These are phyloP conservation scores for Aegilops tauschii DNA, from an alignment of 176 grass and related monocot genomes.

Conservation along the genomic window DNA sequence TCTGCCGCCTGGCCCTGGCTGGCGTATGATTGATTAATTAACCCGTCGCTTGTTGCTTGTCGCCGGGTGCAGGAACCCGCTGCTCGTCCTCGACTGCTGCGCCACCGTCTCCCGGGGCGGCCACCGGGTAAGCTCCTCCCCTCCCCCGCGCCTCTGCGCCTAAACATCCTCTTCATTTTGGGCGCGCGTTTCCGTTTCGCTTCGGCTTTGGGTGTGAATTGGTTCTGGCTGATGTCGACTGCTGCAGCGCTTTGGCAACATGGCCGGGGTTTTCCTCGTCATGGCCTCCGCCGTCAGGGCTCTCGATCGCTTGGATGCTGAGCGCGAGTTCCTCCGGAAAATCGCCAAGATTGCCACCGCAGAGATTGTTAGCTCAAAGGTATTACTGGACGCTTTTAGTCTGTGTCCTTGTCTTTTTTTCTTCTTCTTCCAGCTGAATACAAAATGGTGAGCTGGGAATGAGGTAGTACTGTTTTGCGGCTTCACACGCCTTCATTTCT, in stretches of 20 bases:
- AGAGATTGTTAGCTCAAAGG: constrained; percentile 95
- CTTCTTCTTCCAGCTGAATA: neutral
- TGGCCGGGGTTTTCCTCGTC: constrained; percentile 90
- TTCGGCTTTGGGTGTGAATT: neutral
- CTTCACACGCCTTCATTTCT: neutral
- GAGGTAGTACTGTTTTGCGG: neutral
- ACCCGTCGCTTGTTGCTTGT: neutral
- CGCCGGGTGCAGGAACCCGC: constrained; percentile 58
- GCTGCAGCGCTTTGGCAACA: constrained; percentile 81
- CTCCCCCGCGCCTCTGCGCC: no score
- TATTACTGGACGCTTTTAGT: constrained; percentile 28
- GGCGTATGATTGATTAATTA: no score
- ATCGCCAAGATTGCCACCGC: constrained; percentile 78
- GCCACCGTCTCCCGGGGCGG: constrained; percentile 68
- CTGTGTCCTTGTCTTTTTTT: neutral
- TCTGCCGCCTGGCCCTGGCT: no score
- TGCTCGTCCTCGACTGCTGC: constrained; percentile 80
- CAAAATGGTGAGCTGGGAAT: neutral
- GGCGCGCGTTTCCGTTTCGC: neutral
- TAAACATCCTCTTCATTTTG: neutral
- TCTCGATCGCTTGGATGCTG: constrained; percentile 48
- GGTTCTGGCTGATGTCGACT: neutral
- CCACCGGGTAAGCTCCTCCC: constrained; percentile 46
- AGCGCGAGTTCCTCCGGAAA: constrained; percentile 57
- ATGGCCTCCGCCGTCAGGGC: constrained; percentile 78